Conservation (phyloP, 257 asterid genomes). For the Verbascum thapsus region DNA sequence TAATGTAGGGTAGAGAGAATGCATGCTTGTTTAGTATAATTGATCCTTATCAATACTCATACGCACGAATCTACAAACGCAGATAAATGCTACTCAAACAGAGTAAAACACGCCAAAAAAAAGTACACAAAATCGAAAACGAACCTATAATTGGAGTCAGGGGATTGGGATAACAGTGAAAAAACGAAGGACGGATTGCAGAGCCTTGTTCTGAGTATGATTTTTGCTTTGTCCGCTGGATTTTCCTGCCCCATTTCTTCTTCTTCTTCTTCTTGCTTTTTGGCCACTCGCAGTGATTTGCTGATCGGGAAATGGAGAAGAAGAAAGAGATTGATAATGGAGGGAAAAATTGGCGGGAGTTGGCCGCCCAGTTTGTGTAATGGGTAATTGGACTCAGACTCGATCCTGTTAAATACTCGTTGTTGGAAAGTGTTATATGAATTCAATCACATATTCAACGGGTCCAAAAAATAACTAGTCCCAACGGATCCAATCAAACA, state of each 20-base stretch:
- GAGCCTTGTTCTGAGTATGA: slow-evolving; percentile 65
- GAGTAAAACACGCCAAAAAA: no score
- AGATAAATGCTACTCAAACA: slow-evolving; percentile 4
- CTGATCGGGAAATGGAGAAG: no score
- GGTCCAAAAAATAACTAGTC: no score
- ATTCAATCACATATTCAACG: no score
- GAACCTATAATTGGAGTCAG: slow-evolving; percentile 92
- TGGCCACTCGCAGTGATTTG: no score
- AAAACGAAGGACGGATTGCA: slow-evolving; percentile 63
- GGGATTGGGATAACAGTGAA: slow-evolving; percentile 62
- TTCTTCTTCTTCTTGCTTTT: no score
- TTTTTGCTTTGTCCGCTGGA: slow-evolving; percentile 47
- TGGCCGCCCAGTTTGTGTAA: no score
- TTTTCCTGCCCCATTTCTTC: slow-evolving; percentile 44
- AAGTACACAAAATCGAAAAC: no score
- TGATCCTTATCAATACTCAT: not conserved
- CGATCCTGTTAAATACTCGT: no score
- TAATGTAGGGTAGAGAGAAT: not conserved
- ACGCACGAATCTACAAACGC: slow-evolving; percentile 11
- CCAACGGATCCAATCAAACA: no score
- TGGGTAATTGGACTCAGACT: no score
- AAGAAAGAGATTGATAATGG: not conserved
- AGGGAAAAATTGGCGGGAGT: slow-evolving; percentile 28
- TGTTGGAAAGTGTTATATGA: no score
- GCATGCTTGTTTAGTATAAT: not conserved